phyloP scores from a whole-genome alignment of 2,329 filamentous ascomycete species.

The Periconia macrospinosa region DNA sequence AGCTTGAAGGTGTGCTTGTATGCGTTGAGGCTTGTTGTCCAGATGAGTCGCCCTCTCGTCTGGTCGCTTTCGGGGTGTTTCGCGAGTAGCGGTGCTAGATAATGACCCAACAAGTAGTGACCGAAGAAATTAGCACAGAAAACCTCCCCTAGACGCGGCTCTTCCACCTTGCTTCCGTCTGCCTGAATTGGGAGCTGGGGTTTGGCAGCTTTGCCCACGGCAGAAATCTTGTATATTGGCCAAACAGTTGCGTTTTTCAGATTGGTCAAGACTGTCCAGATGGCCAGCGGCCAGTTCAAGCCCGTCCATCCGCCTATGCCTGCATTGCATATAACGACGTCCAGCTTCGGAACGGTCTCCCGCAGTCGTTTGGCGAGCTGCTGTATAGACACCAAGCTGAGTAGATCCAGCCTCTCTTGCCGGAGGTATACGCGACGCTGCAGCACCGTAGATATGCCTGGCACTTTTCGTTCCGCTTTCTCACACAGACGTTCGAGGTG shows the following conservation, averaged over 20 bases:
- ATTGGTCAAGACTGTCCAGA: slow-evolving; percentile 62
- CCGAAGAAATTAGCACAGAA: slow-evolving; percentile 95
- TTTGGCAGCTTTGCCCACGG: slow-evolving; percentile 57
- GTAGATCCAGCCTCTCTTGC: slow-evolving; percentile 62
- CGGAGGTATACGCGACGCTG: slow-evolving; percentile 53
- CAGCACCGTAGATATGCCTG: slow-evolving; percentile 44
- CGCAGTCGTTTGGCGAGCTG: slow-evolving; percentile 55
- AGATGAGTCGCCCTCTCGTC: slow-evolving; percentile 71
- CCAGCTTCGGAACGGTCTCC: slow-evolving; percentile 68
- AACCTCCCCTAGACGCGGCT: slow-evolving; percentile 72
- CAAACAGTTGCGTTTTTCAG: slow-evolving; percentile 71
- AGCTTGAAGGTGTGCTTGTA: slow-evolving; percentile 58
- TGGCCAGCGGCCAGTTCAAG: slow-evolving; percentile 67
- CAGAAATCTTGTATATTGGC: slow-evolving; percentile 73
- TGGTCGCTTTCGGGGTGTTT: slow-evolving; percentile 45
- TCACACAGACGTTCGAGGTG: slow-evolving; percentile 59
- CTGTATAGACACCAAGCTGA: slow-evolving; percentile 58
- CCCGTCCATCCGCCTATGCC: slow-evolving; percentile 85
- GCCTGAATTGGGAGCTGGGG: slow-evolving; percentile 50
- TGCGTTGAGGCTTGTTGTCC: slow-evolving; percentile 83
- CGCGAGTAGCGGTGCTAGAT: slow-evolving; percentile 72
- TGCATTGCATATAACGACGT: slow-evolving; percentile 82
- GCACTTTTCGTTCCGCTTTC: slow-evolving; percentile 38
- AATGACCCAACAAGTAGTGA: slow-evolving; percentile 86
- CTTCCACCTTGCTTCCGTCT: slow-evolving; percentile 33